phyloP scores from a whole-genome alignment of 1,284 basidiomycete genomes.

The Rhodotorula mucilaginosa region DNA sequence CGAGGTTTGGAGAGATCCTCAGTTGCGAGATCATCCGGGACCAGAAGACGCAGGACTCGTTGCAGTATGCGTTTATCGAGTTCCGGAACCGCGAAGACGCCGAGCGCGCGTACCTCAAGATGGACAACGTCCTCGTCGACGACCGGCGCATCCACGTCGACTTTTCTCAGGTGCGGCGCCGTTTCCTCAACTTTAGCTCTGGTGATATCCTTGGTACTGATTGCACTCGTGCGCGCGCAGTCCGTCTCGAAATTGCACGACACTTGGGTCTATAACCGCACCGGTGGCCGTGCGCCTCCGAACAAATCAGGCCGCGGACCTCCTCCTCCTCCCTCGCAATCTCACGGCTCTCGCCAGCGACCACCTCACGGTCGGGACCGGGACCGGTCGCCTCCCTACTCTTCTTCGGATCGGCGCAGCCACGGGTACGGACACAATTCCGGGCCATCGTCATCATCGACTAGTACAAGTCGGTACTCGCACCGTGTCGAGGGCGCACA shows the following conservation, averaged over 20 bases:
- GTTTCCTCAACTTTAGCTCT: conserved; percentile 43
- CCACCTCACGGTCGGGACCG: neutral
- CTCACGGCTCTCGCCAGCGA: neutral
- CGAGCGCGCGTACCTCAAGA: conserved; percentile 98
- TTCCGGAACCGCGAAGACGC: conserved; percentile 90
- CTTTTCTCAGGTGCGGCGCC: conserved; percentile 60
- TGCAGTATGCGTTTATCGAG: conserved; percentile 99
- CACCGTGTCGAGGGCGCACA: conserved; percentile 11
- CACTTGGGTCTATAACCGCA: conserved; percentile 50
- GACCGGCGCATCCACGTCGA: conserved; percentile 98
- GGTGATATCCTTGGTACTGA: too few species aligned
- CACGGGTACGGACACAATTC: neutral
- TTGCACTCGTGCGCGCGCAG: conserved; percentile 52
- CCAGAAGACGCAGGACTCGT: conserved; percentile 88
- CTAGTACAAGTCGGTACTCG: conserved; percentile 14
- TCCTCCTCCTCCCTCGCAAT: neutral
- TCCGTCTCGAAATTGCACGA: conserved; percentile 67
- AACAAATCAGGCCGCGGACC: conserved; percentile 27
- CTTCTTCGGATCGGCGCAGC: conserved; percentile 5
- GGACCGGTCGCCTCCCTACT: neutral
- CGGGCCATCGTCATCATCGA: conserved; percentile 2
- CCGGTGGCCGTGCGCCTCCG: conserved; percentile 43
- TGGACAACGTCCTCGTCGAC: conserved; percentile 99
- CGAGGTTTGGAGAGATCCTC: conserved; percentile 89
- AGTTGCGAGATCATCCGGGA: conserved; percentile 96